Evolutionary conservation across 106 monocot species (phyloP).

Genomic region (Agapanthus africanus): DNA sequence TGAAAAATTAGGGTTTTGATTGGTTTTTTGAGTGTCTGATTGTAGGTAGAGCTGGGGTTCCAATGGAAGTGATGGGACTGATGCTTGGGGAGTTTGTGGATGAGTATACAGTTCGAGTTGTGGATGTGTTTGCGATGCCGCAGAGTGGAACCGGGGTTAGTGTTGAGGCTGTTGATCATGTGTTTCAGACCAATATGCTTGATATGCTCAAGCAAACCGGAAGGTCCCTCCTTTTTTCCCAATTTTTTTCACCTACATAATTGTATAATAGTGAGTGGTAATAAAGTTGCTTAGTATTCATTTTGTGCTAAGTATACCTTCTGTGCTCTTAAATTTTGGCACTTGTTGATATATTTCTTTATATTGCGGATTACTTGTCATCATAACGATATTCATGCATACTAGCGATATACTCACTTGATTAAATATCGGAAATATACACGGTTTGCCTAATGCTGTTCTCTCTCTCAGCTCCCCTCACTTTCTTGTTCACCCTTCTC

Average conservation of each 20-base stretch:
- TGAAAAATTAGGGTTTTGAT: background rate
- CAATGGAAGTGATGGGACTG: conserved; percentile 25
- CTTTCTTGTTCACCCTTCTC: conserved; percentile 52
- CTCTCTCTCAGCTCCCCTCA: conserved; percentile 42
- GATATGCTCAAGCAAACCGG: conserved; percentile 76
- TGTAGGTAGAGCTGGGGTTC: conserved; percentile 28
- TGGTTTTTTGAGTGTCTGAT: background rate
- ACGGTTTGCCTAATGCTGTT: conserved; percentile 59
- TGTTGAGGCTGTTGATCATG: conserved; percentile 60
- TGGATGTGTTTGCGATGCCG: conserved; percentile 61
- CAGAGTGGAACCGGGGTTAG: conserved; percentile 66
- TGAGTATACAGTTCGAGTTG: conserved; percentile 54
- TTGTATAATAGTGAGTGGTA: no score
- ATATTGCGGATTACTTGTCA: no score
- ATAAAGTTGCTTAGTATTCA: no score
- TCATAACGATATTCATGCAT: no score
- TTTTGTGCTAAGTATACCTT: no score
- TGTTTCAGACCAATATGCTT: conserved; percentile 77
- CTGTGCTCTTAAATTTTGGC: no score
- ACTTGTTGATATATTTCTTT: no score
- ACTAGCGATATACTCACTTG: conserved; percentile 30
- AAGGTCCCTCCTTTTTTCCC: no score
- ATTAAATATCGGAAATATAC: conserved; percentile 68
- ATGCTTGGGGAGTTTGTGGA: conserved; percentile 51
- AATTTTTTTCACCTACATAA: no score